phyloP scores from a whole-genome alignment of 2,329 filamentous ascomycete genomes.

The Periglandula ipomoeae region DNA sequence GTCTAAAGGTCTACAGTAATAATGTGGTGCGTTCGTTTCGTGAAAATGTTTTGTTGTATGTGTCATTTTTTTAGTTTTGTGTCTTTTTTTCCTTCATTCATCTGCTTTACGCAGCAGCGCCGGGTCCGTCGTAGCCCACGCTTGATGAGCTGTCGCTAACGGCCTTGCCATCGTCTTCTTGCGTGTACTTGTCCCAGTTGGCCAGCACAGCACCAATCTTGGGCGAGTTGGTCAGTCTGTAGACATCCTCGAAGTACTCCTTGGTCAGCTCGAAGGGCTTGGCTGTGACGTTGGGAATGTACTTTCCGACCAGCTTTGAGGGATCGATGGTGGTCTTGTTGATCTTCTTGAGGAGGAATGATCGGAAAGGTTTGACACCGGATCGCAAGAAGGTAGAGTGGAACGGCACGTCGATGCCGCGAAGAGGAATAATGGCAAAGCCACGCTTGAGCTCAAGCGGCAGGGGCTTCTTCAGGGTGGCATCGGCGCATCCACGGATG shows the following conservation, averaged over 20 bases:
- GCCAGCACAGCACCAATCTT: conserved; percentile 73
- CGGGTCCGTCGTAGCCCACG: conserved; percentile 31
- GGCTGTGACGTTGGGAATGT: conserved; percentile 97
- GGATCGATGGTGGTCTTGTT: conserved; percentile 98
- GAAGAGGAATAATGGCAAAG: conserved; percentile 92
- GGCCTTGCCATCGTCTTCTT: conserved; percentile 36
- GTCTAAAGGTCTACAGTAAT: conserved; percentile 4
- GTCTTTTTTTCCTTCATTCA: conserved; percentile 7
- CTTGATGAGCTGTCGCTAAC: conserved; percentile 31
- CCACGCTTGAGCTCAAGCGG: conserved; percentile 88
- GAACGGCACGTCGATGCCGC: conserved; percentile 97
- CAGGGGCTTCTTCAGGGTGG: conserved; percentile 79
- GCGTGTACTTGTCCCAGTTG: conserved; percentile 70
- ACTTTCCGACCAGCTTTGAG: conserved; percentile 93
- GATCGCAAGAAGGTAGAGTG: conserved; percentile 97
- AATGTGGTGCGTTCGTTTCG: neutral
- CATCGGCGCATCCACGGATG: conserved; percentile 77
- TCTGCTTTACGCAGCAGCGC: conserved; percentile 29
- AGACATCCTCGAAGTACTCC: conserved; percentile 99
- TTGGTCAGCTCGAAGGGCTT: conserved; percentile 91
- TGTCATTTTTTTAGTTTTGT: neutral
- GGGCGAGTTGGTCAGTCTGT: conserved; percentile 77
- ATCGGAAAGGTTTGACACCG: conserved; percentile 97
- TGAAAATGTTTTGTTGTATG: neutral
- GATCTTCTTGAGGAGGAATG: conserved; percentile 99